Conservation (phyloP, 305 asterid genomes). For the Solanum hybrid region DNA sequence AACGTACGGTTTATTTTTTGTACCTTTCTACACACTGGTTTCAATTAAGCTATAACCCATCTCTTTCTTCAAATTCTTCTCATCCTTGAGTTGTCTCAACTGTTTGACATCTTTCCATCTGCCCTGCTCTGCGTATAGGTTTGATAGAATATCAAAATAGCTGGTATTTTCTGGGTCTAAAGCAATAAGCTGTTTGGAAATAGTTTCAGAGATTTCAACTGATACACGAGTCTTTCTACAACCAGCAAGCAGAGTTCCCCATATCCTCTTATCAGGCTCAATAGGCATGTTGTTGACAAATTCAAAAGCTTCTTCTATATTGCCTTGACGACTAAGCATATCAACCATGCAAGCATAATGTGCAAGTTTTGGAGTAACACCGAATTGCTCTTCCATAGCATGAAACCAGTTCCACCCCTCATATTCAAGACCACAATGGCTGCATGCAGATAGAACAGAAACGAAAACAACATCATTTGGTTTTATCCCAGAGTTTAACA, state of each 20-base stretch:
- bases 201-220: constrained; percentile 34
- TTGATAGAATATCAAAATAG: constrained; percentile 47
- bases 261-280: constrained; percentile 62
- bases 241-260: constrained; percentile 80
- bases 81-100: constrained; percentile 38
- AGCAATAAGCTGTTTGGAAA: constrained; percentile 40
- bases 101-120: constrained; percentile 70
- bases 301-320: constrained; percentile 61
- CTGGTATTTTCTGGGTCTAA: constrained; percentile 49
- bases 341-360: constrained; percentile 89
- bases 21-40: neutral
- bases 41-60: constrained; percentile 42
- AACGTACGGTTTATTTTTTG: neutral
- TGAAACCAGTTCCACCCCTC: constrained; percentile 80
- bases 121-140: constrained; percentile 61
- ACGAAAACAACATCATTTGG: constrained; percentile 66
- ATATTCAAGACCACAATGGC: constrained; percentile 77
- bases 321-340: constrained; percentile 79
- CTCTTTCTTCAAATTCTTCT: constrained; percentile 43
- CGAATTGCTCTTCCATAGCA: constrained; percentile 46
- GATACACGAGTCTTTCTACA: constrained; percentile 42
- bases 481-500: constrained; percentile 45
- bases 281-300: constrained; percentile 62
- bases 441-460: constrained; percentile 66
- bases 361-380: constrained; percentile 50